Conservation (phyloP, 1,139 yeast species). For the Pichia kudriavzevii region DNA sequence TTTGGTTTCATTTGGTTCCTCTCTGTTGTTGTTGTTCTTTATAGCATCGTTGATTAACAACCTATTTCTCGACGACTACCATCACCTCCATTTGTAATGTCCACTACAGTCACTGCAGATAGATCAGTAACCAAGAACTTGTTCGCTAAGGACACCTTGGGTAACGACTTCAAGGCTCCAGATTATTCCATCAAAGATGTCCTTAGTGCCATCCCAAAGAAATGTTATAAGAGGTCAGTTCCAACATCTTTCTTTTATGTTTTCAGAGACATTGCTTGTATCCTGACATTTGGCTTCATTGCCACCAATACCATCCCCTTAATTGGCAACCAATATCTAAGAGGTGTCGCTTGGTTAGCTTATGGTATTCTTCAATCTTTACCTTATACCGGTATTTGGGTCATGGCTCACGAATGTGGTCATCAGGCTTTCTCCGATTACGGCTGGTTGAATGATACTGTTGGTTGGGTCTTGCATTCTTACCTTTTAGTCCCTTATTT, state of each 20-base stretch:
- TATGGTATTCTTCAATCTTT: constrained; percentile 30
- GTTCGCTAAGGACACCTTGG: constrained; percentile 40
- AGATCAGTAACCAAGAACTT: constrained; percentile 20
- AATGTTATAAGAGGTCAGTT: constrained; percentile 52
- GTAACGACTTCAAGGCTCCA: constrained; percentile 53
- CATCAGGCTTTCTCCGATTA: constrained; percentile 56
- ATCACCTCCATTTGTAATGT: constrained; percentile 1
- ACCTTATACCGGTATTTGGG: constrained; percentile 48
- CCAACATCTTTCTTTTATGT: constrained; percentile 47
- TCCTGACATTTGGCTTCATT: constrained; percentile 37
- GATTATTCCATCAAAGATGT: constrained; percentile 58
- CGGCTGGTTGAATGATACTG: constrained; percentile 46
- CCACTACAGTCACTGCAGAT: constrained; percentile 4
- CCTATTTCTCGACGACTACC: background rate
- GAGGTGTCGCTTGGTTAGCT: constrained; percentile 53
- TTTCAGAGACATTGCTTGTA: constrained; percentile 44
- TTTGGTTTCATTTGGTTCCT: no score
- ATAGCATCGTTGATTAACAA: no score
- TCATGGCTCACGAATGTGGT: constrained; percentile 61
- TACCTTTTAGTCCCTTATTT: constrained; percentile 53
- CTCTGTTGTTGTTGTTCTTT: no score
- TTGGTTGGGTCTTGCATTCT: constrained; percentile 56
- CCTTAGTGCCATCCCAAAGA: constrained; percentile 51
- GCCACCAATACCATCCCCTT: constrained; percentile 46
- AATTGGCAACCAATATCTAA: constrained; percentile 36